Evolutionary conservation across 148 eudicot species (phyloP), one percentile per base, ranked within the genome.

Genomic region (Camellia japonica): DNA sequence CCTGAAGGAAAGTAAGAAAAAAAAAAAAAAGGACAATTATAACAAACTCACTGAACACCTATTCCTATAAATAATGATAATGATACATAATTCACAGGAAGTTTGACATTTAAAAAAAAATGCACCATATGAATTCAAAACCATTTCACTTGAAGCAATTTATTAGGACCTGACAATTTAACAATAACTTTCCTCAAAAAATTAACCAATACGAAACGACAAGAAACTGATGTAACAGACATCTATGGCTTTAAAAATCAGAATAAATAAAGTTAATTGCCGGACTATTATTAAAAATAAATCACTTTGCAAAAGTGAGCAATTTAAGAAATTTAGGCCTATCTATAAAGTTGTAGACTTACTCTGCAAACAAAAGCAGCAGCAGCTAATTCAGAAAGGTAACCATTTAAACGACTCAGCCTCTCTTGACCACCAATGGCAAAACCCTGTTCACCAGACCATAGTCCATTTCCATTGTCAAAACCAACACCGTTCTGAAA

Each of bases 281-380:
- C 20, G 19, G 0, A 52, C 41, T 68, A 16, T 1, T 18, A 47
- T 43, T 14, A 13, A 55, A 30, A 20, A 67, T 58, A 42, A 4
- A 61, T 3, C 52, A 4, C 52, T 49, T 49, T 49, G 12, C 5
- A n/a, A 49, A 7, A 49, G 60, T 5, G 5, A 42, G 41, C 10
- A 12, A 71, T 51, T 51, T 9, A 4, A 71, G 60, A 71, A 71
- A 51, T 7, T 30, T 11, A 62, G 54, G 5, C 6, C 46, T 10
- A 19, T 56, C 3, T 1, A 23, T 74, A 18, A 10, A 44, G 18
- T n/a, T n/a, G 73, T 16, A 0, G 55, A 85, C 97, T 90, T 88
- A 94, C 98, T 85, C 93, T 85, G 90, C 98, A 94, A 42, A 93
- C 98, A 89, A 90, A 94, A 79, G 98, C 97, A 77, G 97, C 98